phyloP scores from a whole-genome alignment of 805 yeast genomes.

The Metschnikowia bowlesiae region DNA sequence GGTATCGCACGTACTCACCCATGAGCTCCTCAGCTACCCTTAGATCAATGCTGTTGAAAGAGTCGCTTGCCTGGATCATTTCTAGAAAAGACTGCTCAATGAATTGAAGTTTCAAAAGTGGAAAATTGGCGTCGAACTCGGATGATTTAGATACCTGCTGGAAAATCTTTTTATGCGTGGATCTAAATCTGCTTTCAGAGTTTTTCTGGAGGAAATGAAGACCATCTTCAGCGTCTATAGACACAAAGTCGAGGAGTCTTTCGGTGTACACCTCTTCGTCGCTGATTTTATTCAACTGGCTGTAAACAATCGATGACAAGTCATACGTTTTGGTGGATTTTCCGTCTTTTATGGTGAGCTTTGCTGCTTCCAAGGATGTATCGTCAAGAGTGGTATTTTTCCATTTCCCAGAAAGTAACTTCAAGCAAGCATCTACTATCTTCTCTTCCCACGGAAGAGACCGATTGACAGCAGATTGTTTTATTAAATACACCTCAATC shows the following conservation, averaged over 20 bases:
- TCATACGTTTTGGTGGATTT: slow-evolving; percentile 1
- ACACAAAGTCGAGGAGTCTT: slow-evolving; percentile 28
- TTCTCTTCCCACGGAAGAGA: slow-evolving; percentile 6
- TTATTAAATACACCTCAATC: slow-evolving; percentile 7
- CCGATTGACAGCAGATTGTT: slow-evolving; percentile 8
- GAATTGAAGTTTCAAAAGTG: slow-evolving; percentile 31
- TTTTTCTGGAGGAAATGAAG: slow-evolving; percentile 27
- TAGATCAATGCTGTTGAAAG: background rate
- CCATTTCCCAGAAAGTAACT: slow-evolving; percentile 6
- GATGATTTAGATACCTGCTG: slow-evolving; percentile 23
- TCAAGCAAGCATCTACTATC: slow-evolving; percentile 8
- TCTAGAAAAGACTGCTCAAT: slow-evolving; percentile 25
- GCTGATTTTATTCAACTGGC: slow-evolving; percentile 15
- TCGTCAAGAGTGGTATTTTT: background rate
- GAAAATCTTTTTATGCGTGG: slow-evolving; percentile 29
- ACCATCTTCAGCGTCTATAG: slow-evolving; percentile 25
- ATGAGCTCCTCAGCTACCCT: slow-evolving; percentile 21
- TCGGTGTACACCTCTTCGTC: slow-evolving; percentile 27
- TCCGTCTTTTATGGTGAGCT: background rate
- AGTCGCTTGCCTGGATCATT: background rate
- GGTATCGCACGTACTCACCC: slow-evolving; percentile 21
- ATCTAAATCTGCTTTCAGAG: slow-evolving; percentile 23
- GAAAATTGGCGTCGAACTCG: slow-evolving; percentile 21
- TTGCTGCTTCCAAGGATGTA: background rate
- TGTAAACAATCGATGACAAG: slow-evolving; percentile 8